Base-by-base conservation (phyloP, 2,329 filamentous ascomycete genomes). In the Clathrospora elynae region DNA sequence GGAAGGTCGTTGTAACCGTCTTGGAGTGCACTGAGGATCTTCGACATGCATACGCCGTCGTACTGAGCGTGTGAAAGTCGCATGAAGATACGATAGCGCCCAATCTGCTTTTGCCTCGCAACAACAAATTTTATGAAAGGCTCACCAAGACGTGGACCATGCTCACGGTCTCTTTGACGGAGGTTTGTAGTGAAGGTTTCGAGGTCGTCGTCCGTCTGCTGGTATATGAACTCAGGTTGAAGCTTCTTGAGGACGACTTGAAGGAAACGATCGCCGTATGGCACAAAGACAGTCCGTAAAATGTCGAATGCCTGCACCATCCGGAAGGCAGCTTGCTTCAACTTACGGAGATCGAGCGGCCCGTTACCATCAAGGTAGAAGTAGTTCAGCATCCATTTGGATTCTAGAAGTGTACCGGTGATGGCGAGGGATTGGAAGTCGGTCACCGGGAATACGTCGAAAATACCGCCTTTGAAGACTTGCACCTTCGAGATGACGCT, bases 331-430 rank as follows among this genome's bases (percentile, higher is more conserved):
- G 61, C 51, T 22, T 65, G 64, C 39, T 67, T 66, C 17, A 68
- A 35, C 35, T 61, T 64, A 10, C 58, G 54, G 8, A 66, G 53
- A 39, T 68, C 64, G 2, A 68, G 46, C 4, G 61, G 57, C 4
- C 64, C 65, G 18, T 44, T 36, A 17, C 62, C 62, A 19, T 66
- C 62, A 4, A 67, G 46, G 34, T 60, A 67, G 52, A 67, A 67
- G 49, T 67, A 65, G 44, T 68, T 66, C 7, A 67, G 51, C 65
- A 67, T 67, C 63, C 63, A 67, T 31, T 51, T 64, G 6, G 64
- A 67, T 30, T 67, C 62, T 11, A 67, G 51, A 4, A 68, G 43
- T 3, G 62, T 64, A 6, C 63, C 64, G 9, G 63, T 68, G 24
- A 68, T 66, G 11, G 63, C 64, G 7, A 68, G 59, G 10, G 55